phyloP scores from a whole-genome alignment of 1,284 basidiomycete genomes.

The Rhodotorula sp. region DNA sequence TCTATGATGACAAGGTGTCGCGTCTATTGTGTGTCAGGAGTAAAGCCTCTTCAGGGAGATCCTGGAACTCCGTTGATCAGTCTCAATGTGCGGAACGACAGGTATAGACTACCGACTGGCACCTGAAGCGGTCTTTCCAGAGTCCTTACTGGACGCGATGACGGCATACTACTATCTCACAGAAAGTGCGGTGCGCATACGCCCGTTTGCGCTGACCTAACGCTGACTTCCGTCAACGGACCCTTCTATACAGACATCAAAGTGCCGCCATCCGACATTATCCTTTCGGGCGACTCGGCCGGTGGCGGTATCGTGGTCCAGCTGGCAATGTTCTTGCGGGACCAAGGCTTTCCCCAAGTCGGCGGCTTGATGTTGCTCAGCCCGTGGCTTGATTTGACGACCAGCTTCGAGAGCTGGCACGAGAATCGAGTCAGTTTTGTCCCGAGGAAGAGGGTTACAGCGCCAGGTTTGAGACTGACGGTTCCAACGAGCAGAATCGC shows the following conservation, averaged over 20 bases:
- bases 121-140: slow-evolving; percentile 45
- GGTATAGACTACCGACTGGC: slow-evolving; percentile 40
- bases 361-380: slow-evolving; percentile 34
- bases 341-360: slow-evolving; percentile 37
- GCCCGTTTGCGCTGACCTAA: too few species aligned
- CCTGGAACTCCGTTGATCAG: too few species aligned
- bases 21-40: not conserved
- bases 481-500: not conserved
- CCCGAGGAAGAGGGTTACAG: too few species aligned
- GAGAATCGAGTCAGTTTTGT: slow-evolving; percentile 9
- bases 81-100: not conserved
- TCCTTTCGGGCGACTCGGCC: slow-evolving; percentile 49
- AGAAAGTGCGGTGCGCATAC: not conserved
- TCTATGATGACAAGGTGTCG: slow-evolving; percentile 16
- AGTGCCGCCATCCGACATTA: slow-evolving; percentile 32
- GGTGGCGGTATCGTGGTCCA: slow-evolving; percentile 48
- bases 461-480: not conserved
- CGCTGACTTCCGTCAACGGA: not conserved
- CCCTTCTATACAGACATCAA: slow-evolving; percentile 10
- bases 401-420: slow-evolving; percentile 26
- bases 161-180: slow-evolving; percentile 46
- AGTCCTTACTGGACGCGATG: slow-evolving; percentile 51
- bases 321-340: slow-evolving; percentile 48
- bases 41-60: not conserved
- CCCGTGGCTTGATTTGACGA: slow-evolving; percentile 41